Conservation (phyloP, 2,329 filamentous ascomycete genomes). For the Colletotrichum neosansevieriae region DNA sequence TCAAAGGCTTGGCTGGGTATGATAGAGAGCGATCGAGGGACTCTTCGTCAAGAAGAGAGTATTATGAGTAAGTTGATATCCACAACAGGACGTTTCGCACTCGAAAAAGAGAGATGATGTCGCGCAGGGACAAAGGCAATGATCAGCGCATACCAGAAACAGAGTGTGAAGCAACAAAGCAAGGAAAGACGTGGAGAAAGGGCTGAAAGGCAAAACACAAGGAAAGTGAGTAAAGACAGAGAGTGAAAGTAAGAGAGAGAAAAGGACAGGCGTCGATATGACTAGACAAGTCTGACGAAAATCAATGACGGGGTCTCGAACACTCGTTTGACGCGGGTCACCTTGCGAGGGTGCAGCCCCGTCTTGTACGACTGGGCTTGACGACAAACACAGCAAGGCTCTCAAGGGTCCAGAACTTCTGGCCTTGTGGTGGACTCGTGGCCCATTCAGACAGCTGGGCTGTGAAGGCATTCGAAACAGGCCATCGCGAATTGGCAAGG, state of each 20-base stretch:
- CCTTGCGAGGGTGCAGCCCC: conserved; percentile 12
- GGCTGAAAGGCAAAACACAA: conserved; percentile 24
- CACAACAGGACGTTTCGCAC: not conserved
- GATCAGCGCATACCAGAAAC: conserved; percentile 21
- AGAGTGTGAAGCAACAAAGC: conserved; percentile 25
- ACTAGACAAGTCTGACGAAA: conserved; percentile 18
- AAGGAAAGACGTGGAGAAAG: conserved; percentile 7
- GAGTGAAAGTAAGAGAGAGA: conserved; percentile 4
- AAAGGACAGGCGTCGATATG: conserved; percentile 34
- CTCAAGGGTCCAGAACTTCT: conserved; percentile 21
- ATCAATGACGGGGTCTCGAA: conserved; percentile 27
- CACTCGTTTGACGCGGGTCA: conserved; percentile 32
- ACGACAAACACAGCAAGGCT: not conserved
- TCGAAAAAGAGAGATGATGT: conserved; percentile 17
- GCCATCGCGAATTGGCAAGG: conserved; percentile 17
- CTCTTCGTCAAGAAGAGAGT: conserved; percentile 16
- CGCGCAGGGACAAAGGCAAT: conserved; percentile 10
- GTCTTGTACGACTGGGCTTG: conserved; percentile 37
- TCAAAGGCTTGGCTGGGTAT: not conserved
- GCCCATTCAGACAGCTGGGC: conserved; percentile 32
- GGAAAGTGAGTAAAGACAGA: conserved; percentile 26
- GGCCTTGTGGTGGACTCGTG: conserved; percentile 19
- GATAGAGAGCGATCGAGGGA: not conserved
- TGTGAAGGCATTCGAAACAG: conserved; percentile 39
- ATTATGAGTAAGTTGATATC: conserved; percentile 18